phyloP scores from a whole-genome alignment of 257 asterid species.

The Anisodus tanguticus region DNA sequence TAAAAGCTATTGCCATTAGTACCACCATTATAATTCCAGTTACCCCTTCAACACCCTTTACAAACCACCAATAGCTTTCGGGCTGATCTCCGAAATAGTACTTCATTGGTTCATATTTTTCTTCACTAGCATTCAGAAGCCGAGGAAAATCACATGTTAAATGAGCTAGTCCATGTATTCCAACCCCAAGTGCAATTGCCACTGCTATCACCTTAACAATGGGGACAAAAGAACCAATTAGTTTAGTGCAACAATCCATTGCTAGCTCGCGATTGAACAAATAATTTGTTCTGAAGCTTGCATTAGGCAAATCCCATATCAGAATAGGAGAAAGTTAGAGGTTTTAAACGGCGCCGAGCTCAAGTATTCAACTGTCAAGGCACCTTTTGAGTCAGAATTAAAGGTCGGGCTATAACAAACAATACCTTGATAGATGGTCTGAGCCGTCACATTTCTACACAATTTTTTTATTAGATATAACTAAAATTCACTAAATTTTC shows the following conservation, averaged over 20 bases:
- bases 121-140: constrained; percentile 50
- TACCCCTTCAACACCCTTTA: constrained; percentile 71
- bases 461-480: neutral
- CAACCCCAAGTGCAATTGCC: constrained; percentile 74
- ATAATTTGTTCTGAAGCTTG: too few relatives aligned
- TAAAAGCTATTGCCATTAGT: constrained; percentile 80
- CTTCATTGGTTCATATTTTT: constrained; percentile 54
- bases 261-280: too few relatives aligned
- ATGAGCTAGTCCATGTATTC: constrained; percentile 72
- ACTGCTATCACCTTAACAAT: constrained; percentile 60
- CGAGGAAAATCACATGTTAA: constrained; percentile 78
- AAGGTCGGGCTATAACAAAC: neutral
- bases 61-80: constrained; percentile 64
- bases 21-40: constrained; percentile 83
- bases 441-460: neutral
- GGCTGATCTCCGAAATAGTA: constrained; percentile 67
- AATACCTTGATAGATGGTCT: neutral
- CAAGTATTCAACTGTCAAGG: neutral
- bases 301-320: neutral
- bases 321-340: too few relatives aligned
- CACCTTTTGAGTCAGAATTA: neutral
- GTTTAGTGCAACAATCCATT: neutral
- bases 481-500: neutral
- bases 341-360: neutral
- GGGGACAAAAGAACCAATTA: neutral